A percentile compares a stretch with the other conserved stretches of the same genome.
Conservation (phyloP, 225 moss, liverwort and hornwort species). For the Antitrichia curtipendula region DNA sequence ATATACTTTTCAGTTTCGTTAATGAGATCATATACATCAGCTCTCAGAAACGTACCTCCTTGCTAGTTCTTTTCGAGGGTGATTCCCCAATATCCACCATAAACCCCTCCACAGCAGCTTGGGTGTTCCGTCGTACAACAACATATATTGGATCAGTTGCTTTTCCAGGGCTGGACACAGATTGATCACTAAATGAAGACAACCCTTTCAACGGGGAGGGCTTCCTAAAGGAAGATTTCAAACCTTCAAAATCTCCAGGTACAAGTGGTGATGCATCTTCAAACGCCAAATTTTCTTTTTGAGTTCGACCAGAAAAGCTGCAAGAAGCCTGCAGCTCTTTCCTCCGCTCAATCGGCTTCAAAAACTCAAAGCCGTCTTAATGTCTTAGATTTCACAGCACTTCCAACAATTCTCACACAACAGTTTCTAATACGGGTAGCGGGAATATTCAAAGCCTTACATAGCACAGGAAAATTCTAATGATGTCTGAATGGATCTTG, state of each 20-base stretch:
- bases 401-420: neutral
- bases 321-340: slow-evolving; percentile 42
- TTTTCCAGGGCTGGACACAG: slow-evolving; percentile 33
- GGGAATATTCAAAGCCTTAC: neutral
- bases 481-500: neutral
- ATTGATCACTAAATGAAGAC: slow-evolving; percentile 30
- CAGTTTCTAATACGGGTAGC: neutral
- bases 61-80: slow-evolving; percentile 39
- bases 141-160: slow-evolving; percentile 42
- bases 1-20: neutral
- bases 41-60: slow-evolving; percentile 23
- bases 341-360: slow-evolving; percentile 26
- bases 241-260: slow-evolving; percentile 28
- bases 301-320: slow-evolving; percentile 51
- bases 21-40: neutral
- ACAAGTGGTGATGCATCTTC: slow-evolving; percentile 21
- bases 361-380: neutral
- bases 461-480: neutral
- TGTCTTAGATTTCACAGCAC: neutral
- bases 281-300: slow-evolving; percentile 33
- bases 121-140: slow-evolving; percentile 41
- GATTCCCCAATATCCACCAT: slow-evolving; percentile 62
- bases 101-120: slow-evolving; percentile 55
- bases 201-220: slow-evolving; percentile 41
- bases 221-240: slow-evolving; percentile 34